Evolutionary conservation across 345 rosid species (phyloP).

Genomic region (Ceriops decandra): DNA sequence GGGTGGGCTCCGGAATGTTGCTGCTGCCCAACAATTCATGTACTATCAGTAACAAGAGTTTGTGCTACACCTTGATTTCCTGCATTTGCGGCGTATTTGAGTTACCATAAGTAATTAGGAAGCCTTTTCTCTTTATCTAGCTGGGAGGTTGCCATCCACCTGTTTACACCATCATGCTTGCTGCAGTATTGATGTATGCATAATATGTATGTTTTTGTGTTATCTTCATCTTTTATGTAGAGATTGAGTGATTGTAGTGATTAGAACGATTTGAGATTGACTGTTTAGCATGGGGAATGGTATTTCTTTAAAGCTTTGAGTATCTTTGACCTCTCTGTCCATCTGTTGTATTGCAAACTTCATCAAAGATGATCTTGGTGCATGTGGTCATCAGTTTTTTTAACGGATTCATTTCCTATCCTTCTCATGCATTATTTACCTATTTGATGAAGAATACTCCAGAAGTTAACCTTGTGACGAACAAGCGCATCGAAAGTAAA

Average conservation of each 20-base stretch:
- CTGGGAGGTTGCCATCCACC: conserved; percentile 18
- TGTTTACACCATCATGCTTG: conserved; percentile 9
- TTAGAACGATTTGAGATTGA: not conserved
- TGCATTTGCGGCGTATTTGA: conserved; percentile 37
- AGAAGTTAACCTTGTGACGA: no score
- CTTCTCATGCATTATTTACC: no score
- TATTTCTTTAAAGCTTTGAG: not conserved
- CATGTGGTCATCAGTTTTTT: no score
- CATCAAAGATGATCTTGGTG: no score
- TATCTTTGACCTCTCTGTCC: not conserved
- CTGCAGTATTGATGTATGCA: conserved; percentile 7
- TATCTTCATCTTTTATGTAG: not conserved
- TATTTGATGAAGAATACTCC: no score
- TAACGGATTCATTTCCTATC: no score
- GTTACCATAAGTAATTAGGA: conserved; percentile 26
- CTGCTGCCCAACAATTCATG: conserved; percentile 89
- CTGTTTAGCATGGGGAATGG: not conserved
- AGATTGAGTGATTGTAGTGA: not conserved
- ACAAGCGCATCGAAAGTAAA: no score
- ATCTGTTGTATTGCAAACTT: no score
- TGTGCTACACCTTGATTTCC: conserved; percentile 22
- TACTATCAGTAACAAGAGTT: conserved; percentile 63
- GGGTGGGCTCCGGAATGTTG: conserved; percentile 81
- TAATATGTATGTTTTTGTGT: not conserved
- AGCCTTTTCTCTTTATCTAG: conserved; percentile 21